Conservation (phyloP, 768 basidiomycete genomes). For the Russula sp. region DNA sequence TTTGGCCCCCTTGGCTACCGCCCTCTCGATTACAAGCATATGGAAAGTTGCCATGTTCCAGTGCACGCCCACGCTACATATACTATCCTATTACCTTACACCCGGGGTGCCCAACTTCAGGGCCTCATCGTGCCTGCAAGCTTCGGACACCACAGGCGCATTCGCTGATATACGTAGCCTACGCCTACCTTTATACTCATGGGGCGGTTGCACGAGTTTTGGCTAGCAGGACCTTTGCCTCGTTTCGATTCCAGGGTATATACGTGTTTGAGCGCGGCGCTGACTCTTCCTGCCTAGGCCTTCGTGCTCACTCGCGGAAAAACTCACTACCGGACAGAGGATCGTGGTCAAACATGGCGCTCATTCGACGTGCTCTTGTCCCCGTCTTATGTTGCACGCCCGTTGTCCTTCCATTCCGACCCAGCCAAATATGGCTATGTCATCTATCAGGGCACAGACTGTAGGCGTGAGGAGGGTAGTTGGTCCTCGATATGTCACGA, state of each 20-base stretch:
- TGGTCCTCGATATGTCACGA: slow-evolving; percentile 62
- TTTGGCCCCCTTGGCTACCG: neutral
- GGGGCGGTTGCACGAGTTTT: neutral
- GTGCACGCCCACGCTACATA: neutral
- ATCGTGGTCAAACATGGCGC: slow-evolving; percentile 85
- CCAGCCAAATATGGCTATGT: slow-evolving; percentile 62
- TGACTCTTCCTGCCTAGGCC: slow-evolving; percentile 43
- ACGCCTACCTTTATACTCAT: too few relatives aligned
- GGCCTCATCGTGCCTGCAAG: neutral
- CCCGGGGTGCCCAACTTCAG: neutral
- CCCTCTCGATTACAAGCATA: neutral
- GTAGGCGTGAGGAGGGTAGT: slow-evolving; percentile 37
- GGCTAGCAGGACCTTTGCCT: neutral
- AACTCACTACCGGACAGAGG: slow-evolving; percentile 81
- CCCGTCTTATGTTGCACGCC: slow-evolving; percentile 51
- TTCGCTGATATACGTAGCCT: neutral
- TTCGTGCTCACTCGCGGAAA: slow-evolving; percentile 73
- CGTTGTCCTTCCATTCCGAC: slow-evolving; percentile 85
- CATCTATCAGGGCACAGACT: slow-evolving; percentile 69
- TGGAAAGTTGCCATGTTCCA: neutral
- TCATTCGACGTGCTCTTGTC: slow-evolving; percentile 59
- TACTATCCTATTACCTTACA: neutral
- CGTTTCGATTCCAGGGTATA: neutral
- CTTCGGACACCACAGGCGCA: neutral
- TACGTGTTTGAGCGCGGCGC: neutral